Evolutionary conservation across 768 basidiomycete genomes (phyloP), one percentile per base, ranked within the genome.

Genomic region (Mycena floridula): DNA sequence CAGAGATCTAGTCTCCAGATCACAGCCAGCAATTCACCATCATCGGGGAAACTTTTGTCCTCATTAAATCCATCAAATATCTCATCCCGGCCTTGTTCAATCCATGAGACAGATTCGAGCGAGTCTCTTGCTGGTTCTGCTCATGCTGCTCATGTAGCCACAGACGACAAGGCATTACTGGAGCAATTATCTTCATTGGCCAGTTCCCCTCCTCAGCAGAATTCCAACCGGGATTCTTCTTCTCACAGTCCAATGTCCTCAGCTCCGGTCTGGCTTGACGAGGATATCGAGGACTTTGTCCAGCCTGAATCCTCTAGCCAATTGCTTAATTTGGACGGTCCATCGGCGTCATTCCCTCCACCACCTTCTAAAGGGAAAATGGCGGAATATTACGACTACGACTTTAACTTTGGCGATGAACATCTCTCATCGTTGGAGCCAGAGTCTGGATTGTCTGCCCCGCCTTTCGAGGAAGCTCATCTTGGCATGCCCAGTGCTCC

Each of bases 111-210:
- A 9, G 26, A 4, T 8, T 20, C 45, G 35, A 18, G n/a, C 11
- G 23, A 41, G 25, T 0, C 35, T 47, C 46, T 56, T 42, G 25
- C 52, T 13, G 54, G 60, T 13, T 54, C 60, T 12, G 27, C 57
- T 20, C 62, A 62, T 40, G 62, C 62, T 15, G 81, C 76, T n/a
- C 81, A 84, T 54, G 65, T 84, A 38, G 81, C 82, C 15, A 81
- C 72, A 2, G 82, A 84, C 55, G 82, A 84, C 59, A 84, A 84
- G 55, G 55, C 63, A 0, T 50, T 73, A n/a, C 67, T 84, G 32
- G 78, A 76, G 21, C 71, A 68, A 25, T 64, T 83, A 32, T 72
- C 66, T 1, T 66, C 66, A 26, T 50, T 77, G 24, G 77, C 74
- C 26, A 81, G 77, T 48, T 69, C 69, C 16, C 81, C 81, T n/a